A percentile compares a stretch with the other conserved stretches of the same genome.
These are phyloP conservation scores for Quercus wislizeni DNA, from an alignment of 306 rosid species.

Conservation along the genomic window DNA sequence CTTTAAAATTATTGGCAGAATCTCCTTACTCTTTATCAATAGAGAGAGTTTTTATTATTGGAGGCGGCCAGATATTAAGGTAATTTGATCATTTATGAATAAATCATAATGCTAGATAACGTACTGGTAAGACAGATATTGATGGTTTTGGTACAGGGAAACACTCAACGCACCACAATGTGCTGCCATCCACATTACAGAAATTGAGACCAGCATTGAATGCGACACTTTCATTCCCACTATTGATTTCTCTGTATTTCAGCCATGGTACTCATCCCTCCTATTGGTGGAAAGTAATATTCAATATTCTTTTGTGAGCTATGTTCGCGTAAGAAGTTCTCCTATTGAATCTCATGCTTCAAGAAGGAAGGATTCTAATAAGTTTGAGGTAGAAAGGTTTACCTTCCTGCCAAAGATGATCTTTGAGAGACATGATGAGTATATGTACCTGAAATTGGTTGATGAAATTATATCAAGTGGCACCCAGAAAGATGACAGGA, in stretches of 20 bases:
- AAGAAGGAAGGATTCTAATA: slow-evolving; percentile 13
- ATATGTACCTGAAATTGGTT: slow-evolving; percentile 43
- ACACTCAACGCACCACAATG: slow-evolving; percentile 51
- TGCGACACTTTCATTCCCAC: slow-evolving; percentile 57
- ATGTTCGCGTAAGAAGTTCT: slow-evolving; percentile 49
- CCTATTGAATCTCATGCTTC: slow-evolving; percentile 12
- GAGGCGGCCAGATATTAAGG: slow-evolving; percentile 69
- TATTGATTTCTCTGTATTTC: slow-evolving; percentile 44
- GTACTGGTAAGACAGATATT: not conserved
- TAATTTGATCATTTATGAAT: slow-evolving; percentile 4
- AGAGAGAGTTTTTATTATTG: slow-evolving; percentile 57
- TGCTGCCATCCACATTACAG: slow-evolving; percentile 62
- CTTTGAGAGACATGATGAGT: slow-evolving; percentile 52
- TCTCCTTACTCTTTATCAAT: slow-evolving; percentile 50
- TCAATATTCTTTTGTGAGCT: slow-evolving; percentile 43
- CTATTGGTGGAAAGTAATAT: slow-evolving; percentile 46
- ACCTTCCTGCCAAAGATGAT: slow-evolving; percentile 54
- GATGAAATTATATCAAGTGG: slow-evolving; percentile 52
- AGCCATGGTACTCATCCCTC: slow-evolving; percentile 59
- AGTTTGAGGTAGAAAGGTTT: slow-evolving; percentile 46
- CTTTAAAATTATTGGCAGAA: slow-evolving; percentile 53
- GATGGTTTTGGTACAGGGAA: slow-evolving; percentile 40
- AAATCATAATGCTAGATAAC: not conserved
- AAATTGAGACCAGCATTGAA: slow-evolving; percentile 46
- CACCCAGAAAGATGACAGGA: slow-evolving; percentile 44